Conservation (phyloP, 306 rosid species). For the Prunus armeniaca region DNA sequence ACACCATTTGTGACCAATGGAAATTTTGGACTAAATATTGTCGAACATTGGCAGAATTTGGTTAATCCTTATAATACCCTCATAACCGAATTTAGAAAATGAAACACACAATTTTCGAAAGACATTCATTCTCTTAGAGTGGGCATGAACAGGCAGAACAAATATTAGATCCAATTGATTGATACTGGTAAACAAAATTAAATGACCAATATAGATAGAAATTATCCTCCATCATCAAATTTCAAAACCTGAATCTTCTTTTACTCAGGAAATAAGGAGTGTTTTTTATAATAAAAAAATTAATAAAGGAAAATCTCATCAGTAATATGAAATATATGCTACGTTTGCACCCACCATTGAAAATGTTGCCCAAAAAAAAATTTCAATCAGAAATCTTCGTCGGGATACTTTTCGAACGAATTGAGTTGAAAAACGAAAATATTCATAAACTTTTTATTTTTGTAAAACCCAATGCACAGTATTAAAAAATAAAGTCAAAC, state of each 20-base stretch:
- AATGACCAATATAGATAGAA: neutral
- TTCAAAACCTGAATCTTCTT: neutral
- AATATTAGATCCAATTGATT: neutral
- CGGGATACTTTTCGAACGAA: neutral
- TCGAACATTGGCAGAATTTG: neutral
- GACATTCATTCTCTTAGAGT: neutral
- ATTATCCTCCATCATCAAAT: neutral
- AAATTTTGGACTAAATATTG: neutral
- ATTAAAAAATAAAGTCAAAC: neutral
- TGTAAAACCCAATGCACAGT: neutral
- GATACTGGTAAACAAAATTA: neutral
- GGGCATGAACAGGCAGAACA: neutral
- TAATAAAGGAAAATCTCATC: neutral
- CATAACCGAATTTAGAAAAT: neutral
- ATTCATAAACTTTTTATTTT: neutral
- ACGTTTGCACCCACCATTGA: neutral
- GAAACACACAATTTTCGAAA: neutral
- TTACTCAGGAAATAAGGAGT: neutral
- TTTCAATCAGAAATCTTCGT: neutral
- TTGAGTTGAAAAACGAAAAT: neutral
- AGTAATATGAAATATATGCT: neutral
- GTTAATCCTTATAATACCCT: neutral
- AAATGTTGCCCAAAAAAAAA: neutral
- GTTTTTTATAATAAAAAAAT: too few species aligned
- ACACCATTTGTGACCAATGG: neutral